Evolutionary conservation across 805 yeast genomes (phyloP), one percentile per base, ranked within the genome.

Genomic region (Torulaspora franciscae): DNA sequence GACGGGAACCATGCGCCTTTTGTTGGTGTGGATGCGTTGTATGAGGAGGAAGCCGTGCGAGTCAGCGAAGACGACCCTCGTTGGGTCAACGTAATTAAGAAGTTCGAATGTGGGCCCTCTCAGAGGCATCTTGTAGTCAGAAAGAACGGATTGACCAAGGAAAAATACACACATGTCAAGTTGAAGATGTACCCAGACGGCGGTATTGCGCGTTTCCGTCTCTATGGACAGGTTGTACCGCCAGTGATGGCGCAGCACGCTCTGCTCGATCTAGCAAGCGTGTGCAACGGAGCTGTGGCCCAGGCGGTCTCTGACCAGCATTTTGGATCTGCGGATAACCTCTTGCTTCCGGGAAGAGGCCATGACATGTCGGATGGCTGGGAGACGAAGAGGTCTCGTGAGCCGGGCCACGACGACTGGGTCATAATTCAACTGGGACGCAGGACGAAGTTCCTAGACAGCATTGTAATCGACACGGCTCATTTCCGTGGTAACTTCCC

Each of bases 291-390:
- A 49, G 98, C 95, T 51, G 90, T 88, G 28, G 91, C 91, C 22
- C 79, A 87, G 32, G 72, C 79, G 9, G 80, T 77, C 56, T 83
- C 95, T 1, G 96, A 93, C 69, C 95, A 91, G 70, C 98, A 90
- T 68, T 91, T 91, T 61, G 95, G 96, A 30, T 77, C 91, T 36
- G 95, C 90, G 30, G 95, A 86, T 64, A 91, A 91, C 69, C 71
- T 91, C 50, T 69, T 91, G 46, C 71, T 91, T 44, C 97, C 97
- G 2, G 98, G 98, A 11, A 79, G 97, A 49, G 99, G 99, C 42
- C 78, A 75, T 57, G 96, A 91, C 66, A 91, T 91, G 98, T 80
- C 93, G 40, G 98, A 93, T 61, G 99, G 99, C 10, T 91, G 99
- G 99, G 99, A 91, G 65, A 91, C 99, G 19, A 79, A 78, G 57